Percentiles rank a stretch among this genome's conserved stretches.
These are phyloP conservation scores for Erythrophleum fordii DNA, from an alignment of 306 rosid genomes.

Conservation along the genomic window DNA sequence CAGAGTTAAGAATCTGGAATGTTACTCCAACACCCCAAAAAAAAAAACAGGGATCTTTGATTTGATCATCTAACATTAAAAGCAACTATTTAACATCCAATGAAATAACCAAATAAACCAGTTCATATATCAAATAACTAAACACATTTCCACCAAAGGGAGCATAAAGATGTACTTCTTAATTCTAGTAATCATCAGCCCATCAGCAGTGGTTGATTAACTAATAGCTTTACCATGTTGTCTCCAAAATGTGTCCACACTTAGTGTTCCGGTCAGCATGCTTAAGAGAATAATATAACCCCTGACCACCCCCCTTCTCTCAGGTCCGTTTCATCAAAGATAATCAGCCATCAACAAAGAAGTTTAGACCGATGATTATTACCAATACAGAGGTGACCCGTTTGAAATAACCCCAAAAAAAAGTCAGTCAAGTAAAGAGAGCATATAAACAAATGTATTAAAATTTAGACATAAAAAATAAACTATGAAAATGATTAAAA, in stretches of 20 bases:
- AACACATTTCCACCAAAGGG: not conserved
- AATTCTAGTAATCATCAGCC: not conserved
- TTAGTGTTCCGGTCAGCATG: not conserved
- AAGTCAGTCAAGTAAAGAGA: not conserved
- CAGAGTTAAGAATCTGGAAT: not conserved
- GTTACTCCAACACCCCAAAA: not conserved
- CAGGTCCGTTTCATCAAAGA: not conserved
- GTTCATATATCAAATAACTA: not conserved
- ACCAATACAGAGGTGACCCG: slow-evolving; percentile 12
- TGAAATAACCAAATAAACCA: not conserved
- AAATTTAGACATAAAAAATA: slow-evolving; percentile 10
- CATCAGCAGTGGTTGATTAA: slow-evolving; percentile 7
- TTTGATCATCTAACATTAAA: not conserved
- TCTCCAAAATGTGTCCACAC: not conserved
- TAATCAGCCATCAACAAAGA: not conserved
- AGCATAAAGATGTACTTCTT: not conserved
- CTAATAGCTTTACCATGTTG: not conserved
- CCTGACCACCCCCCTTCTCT: not conserved
- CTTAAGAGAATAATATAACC: not conserved
- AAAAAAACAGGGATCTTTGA: not conserved
- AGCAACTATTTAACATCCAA: slow-evolving; percentile 15
- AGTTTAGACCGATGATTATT: not conserved
- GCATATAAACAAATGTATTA: not conserved
- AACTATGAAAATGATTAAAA: slow-evolving; percentile 19
- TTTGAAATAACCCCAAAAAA: not conserved